phyloP scores from a whole-genome alignment of 495 filamentous ascomycete genomes.

The Aspergillus kassunensis region DNA sequence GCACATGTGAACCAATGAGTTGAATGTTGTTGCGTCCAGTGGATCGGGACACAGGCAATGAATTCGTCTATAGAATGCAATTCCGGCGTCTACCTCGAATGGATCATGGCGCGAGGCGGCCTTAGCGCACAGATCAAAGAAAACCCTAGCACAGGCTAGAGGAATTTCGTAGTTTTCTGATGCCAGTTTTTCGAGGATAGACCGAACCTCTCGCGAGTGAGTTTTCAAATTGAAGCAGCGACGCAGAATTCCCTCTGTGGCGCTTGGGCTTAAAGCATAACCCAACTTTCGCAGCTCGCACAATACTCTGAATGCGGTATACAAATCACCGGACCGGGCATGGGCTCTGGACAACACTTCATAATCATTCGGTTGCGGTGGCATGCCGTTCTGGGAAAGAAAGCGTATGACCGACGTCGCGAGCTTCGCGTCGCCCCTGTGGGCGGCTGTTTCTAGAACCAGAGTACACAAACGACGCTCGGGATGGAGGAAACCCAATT shows the following conservation, averaged over 20 bases:
- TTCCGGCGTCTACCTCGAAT: constrained; percentile 42
- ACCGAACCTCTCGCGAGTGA: constrained; percentile 43
- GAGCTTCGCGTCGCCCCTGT: constrained; percentile 59
- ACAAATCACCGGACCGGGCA: constrained; percentile 49
- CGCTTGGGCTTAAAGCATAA: constrained; percentile 39
- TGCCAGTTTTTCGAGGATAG: constrained; percentile 50
- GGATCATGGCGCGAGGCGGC: constrained; percentile 23
- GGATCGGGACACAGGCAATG: constrained; percentile 55
- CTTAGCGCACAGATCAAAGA: constrained; percentile 32
- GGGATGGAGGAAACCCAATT: constrained; percentile 59
- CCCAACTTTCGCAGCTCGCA: constrained; percentile 64
- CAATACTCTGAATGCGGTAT: constrained; percentile 56
- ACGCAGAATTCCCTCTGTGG: constrained; percentile 54
- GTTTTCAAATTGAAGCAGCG: constrained; percentile 33
- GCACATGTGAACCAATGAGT: constrained; percentile 63
- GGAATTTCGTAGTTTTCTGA: constrained; percentile 27
- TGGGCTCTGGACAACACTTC: constrained; percentile 70
- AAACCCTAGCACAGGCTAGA: constrained; percentile 27
- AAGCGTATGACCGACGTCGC: constrained; percentile 38
- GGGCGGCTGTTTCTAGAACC: constrained; percentile 65
- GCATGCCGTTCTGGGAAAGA: constrained; percentile 42
- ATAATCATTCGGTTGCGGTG: constrained; percentile 64
- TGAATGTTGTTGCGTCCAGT: constrained; percentile 60
- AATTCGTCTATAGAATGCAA: constrained; percentile 68
- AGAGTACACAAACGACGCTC: constrained; percentile 58